phyloP scores from a whole-genome alignment of 2,329 filamentous ascomycete genomes.

The Diaporthe helianthi region DNA sequence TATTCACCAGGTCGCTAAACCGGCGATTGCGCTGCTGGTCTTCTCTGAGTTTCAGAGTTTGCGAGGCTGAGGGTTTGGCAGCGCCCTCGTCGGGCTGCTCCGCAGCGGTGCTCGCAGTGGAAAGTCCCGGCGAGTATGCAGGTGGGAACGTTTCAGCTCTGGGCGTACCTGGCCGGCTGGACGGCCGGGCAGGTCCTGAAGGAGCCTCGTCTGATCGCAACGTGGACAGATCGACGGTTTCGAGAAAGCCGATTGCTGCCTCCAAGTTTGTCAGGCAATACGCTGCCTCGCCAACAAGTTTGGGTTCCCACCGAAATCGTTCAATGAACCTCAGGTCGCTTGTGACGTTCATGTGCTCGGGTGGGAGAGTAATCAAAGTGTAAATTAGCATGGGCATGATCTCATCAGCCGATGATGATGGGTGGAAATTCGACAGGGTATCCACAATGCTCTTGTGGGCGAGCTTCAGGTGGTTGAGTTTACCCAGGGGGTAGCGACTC shows the following conservation, averaged over 20 bases:
- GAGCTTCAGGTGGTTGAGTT: slow-evolving; percentile 85
- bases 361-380: slow-evolving; percentile 87
- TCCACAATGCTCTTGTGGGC: slow-evolving; percentile 96
- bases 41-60: slow-evolving; percentile 52
- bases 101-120: slow-evolving; percentile 43
- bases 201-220: slow-evolving; percentile 80
- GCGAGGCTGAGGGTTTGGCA: slow-evolving; percentile 47
- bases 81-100: slow-evolving; percentile 35
- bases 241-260: slow-evolving; percentile 90
- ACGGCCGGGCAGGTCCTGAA: slow-evolving; percentile 68
- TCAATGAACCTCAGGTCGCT: slow-evolving; percentile 97
- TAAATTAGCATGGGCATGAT: slow-evolving; percentile 98
- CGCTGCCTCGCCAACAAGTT: slow-evolving; percentile 90
- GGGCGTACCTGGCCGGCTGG: slow-evolving; percentile 56
- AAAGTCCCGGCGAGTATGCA: slow-evolving; percentile 56
- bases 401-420: slow-evolving; percentile 91
- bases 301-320: slow-evolving; percentile 82
- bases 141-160: slow-evolving; percentile 64
- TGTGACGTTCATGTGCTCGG: slow-evolving; percentile 85
- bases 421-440: slow-evolving; percentile 72
- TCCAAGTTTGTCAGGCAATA: slow-evolving; percentile 97
- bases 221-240: slow-evolving; percentile 93
- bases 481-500: slow-evolving; percentile 86
- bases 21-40: slow-evolving; percentile 70
- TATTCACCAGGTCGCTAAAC: slow-evolving; percentile 85